Conservation (phyloP, 139 green algal species). For the Trebouxia sp. region DNA sequence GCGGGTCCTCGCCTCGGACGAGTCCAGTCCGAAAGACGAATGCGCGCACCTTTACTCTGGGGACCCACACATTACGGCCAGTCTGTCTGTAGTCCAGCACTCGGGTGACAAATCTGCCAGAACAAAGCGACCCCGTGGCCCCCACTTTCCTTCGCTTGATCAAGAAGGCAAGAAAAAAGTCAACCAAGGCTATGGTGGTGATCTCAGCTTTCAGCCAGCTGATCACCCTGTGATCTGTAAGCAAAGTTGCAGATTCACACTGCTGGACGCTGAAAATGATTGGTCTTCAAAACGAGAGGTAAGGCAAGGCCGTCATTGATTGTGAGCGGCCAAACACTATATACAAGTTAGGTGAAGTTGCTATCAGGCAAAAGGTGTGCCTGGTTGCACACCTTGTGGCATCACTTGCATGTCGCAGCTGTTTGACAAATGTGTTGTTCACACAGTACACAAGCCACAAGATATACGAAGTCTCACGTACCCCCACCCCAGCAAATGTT, state of each 20-base stretch:
- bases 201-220: neutral
- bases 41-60: neutral
- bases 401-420: no score
- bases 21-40: neutral
- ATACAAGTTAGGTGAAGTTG: neutral
- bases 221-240: neutral
- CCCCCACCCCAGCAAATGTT: neutral
- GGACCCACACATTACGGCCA: neutral
- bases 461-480: neutral
- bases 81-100: neutral
- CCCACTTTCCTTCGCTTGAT: neutral
- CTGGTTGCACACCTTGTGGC: no score
- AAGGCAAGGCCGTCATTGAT: neutral
- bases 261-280: neutral
- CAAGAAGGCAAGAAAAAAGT: neutral
- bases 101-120: neutral
- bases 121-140: neutral
- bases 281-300: neutral
- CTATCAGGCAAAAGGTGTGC: no score
- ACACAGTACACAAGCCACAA: constrained; percentile 6
- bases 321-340: no score
- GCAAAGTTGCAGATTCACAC: neutral
- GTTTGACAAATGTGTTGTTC: no score
- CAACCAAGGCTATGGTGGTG: neutral
- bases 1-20: neutral